phyloP scores from a whole-genome alignment of 495 filamentous ascomycete species.

The Penicillium egyptiacum region DNA sequence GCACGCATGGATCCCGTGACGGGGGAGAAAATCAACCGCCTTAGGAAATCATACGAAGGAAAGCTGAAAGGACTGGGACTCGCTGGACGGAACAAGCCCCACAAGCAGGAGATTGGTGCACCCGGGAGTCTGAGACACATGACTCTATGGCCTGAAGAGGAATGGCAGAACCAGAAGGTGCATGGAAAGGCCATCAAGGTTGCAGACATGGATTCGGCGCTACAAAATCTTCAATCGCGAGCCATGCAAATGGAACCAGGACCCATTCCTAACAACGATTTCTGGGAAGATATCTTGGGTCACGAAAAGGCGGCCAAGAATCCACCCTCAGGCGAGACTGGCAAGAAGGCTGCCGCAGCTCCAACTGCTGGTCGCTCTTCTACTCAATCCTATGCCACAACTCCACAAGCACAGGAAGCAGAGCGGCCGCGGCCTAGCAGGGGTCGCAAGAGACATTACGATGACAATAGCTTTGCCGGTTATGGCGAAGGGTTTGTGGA shows the following conservation, averaged over 20 bases:
- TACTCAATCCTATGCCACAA: constrained; percentile 34
- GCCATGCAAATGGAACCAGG: constrained; percentile 60
- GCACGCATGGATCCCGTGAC: constrained; percentile 63
- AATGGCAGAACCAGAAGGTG: constrained; percentile 65
- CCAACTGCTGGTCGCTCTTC: constrained; percentile 29
- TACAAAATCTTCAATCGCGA: constrained; percentile 47
- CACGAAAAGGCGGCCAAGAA: constrained; percentile 54
- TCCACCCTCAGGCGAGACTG: constrained; percentile 27
- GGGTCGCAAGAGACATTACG: constrained; percentile 66
- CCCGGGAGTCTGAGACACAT: constrained; percentile 45
- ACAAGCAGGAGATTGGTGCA: constrained; percentile 48
- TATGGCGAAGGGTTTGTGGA: constrained; percentile 66
- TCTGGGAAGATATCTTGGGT: constrained; percentile 60
- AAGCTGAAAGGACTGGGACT: constrained; percentile 63
- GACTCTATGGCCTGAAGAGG: constrained; percentile 61
- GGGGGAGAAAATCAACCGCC: constrained; percentile 70
- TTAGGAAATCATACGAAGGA: constrained; percentile 73
- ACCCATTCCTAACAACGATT: constrained; percentile 53
- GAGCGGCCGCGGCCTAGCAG: constrained; percentile 55
- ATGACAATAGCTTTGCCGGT: constrained; percentile 66
- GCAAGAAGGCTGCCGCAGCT: constrained; percentile 41
- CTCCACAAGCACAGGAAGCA: constrained; percentile 34
- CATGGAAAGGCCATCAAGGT: constrained; percentile 57
- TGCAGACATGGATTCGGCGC: constrained; percentile 44
- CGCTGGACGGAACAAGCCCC: constrained; percentile 61